Conservation (phyloP, 2,329 filamentous ascomycete genomes). For the Verticillium dahliae region DNA sequence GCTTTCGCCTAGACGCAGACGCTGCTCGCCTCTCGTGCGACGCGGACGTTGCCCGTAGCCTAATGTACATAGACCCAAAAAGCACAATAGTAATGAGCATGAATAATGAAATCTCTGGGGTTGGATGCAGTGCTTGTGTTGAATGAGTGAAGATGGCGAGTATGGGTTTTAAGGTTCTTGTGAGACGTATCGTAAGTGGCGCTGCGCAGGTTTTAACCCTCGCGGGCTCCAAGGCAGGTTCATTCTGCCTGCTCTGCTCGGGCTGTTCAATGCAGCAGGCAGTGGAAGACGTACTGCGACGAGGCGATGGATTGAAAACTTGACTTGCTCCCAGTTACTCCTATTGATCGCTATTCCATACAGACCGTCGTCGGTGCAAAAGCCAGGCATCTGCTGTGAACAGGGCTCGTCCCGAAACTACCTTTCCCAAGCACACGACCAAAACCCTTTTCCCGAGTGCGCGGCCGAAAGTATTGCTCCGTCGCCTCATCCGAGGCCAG, state of each 20-base stretch:
- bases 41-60: neutral
- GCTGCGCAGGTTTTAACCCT: too few relatives aligned
- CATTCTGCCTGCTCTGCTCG: too few relatives aligned
- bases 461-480: neutral
- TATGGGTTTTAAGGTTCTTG: neutral
- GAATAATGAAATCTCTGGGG: neutral
- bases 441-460: too few relatives aligned
- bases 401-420: too few relatives aligned
- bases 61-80: neutral
- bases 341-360: too few relatives aligned
- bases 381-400: too few relatives aligned
- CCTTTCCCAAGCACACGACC: too few relatives aligned
- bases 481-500: neutral
- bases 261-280: neutral
- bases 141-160: too few relatives aligned
- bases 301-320: neutral
- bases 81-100: neutral
- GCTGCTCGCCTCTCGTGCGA: neutral
- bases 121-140: too few relatives aligned
- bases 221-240: too few relatives aligned
- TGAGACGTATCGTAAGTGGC: neutral
- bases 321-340: neutral
- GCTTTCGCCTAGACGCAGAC: neutral
- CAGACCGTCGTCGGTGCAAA: too few relatives aligned
- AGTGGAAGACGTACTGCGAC: neutral